Evolutionary conservation across 345 rosid genomes (phyloP), one percentile per base, ranked within the genome.

Genomic region (Gossypium stocksii): DNA sequence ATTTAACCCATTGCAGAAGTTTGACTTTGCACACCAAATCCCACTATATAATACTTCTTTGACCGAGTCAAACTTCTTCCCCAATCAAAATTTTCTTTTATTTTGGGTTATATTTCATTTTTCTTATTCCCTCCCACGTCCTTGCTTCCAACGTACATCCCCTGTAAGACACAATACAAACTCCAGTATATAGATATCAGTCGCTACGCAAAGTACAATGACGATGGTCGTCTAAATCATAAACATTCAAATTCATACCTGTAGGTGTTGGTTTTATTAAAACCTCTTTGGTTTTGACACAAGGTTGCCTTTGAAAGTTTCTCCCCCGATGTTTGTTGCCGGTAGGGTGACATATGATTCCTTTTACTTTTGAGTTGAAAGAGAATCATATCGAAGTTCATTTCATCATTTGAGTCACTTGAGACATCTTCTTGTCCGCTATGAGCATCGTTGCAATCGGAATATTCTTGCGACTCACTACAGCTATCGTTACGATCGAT

Each of bases 241-340:
- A 56, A 53, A 12, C 52, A 60, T 48, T 14, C 7, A 63, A 46
- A 23, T 54, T 22, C 22, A 53, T 27, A 3, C n/a, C n/a, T n/a
- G 75, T 1, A 2, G 3, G 95, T 93, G 74, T 90, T 92, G 76
- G 64, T 57, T 83, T 81, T 85, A 84, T 82, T 93, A 82, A 91
- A 93, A 68, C 98, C 96, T 10, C 89, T 85, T 54, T 76, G 71
- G 64, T 93, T 93, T 49, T 4, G 3, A 68, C 79, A 19, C 12
- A 81, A 46, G 17, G 90, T 72, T 77, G 73, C 85, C 77, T 83
- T 86, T 1, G 49, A 25, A 45, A 14, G n/a, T 73, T 82, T 80
- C 76, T 93, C 94, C 43, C 80, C 97, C 5, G 73, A 72, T 51
- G 93, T 90, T 78, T 90, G 97, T 71, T 85, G 86, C 59, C 90